phyloP scores from a whole-genome alignment of 257 asterid genomes.

The Plectranthus barbatus region DNA sequence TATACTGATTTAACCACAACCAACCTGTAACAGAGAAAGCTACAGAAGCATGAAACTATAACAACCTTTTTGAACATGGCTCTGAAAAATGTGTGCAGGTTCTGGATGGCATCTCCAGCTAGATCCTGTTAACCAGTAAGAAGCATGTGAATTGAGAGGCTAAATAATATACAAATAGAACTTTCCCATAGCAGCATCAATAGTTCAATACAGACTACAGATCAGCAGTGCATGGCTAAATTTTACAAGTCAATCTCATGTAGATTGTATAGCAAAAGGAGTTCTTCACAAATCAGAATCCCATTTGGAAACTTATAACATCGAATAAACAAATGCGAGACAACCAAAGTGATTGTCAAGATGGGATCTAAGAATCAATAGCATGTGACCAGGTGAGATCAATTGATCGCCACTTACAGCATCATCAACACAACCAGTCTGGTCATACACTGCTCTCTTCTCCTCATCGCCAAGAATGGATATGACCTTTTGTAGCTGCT shows the following conservation, averaged over 20 bases:
- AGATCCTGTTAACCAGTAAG: conserved; percentile 50
- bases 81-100: conserved; percentile 67
- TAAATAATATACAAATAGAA: background rate
- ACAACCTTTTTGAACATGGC: conserved; percentile 74
- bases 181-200: background rate
- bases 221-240: background rate
- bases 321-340: background rate
- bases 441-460: conserved; percentile 88
- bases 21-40: background rate
- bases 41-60: background rate
- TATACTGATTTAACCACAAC: background rate
- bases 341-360: background rate
- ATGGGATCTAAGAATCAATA: background rate
- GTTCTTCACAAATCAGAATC: background rate
- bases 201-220: background rate
- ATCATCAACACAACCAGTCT: conserved; percentile 95
- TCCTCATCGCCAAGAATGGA: conserved; percentile 87
- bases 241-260: background rate
- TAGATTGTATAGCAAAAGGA: background rate
- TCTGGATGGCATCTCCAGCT: conserved; percentile 72
- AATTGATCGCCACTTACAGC: conserved; percentile 78
- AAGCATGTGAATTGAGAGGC: background rate
- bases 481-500: conserved; percentile 89
- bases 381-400: background rate
- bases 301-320: background rate